Base-by-base conservation (phyloP, 1,139 yeast genomes). In the Pneumocystis jirovecii region DNA sequence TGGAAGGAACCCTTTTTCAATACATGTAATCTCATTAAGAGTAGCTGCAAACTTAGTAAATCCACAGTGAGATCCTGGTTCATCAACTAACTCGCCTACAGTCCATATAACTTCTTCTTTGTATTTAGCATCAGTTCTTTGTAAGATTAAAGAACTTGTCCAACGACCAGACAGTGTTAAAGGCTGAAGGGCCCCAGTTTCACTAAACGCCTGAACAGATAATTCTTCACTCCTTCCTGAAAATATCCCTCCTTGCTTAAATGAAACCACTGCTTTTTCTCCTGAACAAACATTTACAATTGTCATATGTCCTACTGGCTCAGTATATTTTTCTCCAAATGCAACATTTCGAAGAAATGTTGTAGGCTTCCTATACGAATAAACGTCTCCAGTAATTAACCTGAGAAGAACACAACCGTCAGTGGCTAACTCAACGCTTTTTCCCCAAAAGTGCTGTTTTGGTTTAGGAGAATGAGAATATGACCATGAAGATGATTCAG, bases 251-350 rank as follows among this genome's bases (percentile, higher is more conserved):
- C 97, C 82, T 67, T 91, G 57, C 12, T 50, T 50, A 50, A 50
- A 50, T 50, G 57, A 25, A 10, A 50, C 31, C 12, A 50, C 34
- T 12, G 57, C 57, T 29, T 50, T 50, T 50, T 50, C 57, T 90
- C 74, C 90, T 93, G 81, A 89, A 85, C 67, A 83, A 50, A 60
- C 12, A 31, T 39, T 60, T 21, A 60, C 17, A 29, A 60, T 60
- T 21, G 73, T 91, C 91, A 74, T 93, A 98, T 63, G 95, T 95
- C 0, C 91, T 88, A 8, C 98, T 98, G 70, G 86, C 87, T 65
- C 99, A 98, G 67, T 90, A 88, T 62, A 95, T 93, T 76, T 95
- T 93, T 73, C 86, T 87, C 93, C 96, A 93, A 62, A 95, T 83
- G 76, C 91, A 91, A 63, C 88, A 74, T 74, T 93, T 98, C 21